A percentile compares a stretch with the other conserved stretches of the same genome.
Conservation (phyloP, 2,329 filamentous ascomycete species). For the Huntiella savannae region DNA sequence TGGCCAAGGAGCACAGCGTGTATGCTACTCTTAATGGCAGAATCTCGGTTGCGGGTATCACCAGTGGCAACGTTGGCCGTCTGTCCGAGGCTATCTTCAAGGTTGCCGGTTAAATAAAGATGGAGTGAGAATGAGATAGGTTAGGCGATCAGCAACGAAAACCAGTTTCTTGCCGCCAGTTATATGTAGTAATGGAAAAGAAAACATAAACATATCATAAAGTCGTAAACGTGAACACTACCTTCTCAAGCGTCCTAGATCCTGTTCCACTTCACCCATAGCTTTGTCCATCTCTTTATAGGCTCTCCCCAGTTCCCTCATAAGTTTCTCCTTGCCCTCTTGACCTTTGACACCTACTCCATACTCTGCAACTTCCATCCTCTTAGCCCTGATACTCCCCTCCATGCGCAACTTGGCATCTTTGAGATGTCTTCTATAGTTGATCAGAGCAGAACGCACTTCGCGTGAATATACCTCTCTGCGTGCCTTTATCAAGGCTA, state of each 20-base stretch:
- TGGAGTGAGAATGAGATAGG: not conserved
- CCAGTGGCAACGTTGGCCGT: conserved; percentile 56
- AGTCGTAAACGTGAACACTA: too few species aligned
- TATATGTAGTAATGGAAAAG: not conserved
- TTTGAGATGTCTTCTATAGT: conserved; percentile 29
- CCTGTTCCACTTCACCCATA: conserved; percentile 29
- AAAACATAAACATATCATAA: too few species aligned
- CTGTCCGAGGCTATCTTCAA: conserved; percentile 73
- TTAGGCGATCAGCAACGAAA: conserved; percentile 4
- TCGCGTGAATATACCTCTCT: conserved; percentile 28
- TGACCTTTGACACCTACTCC: conserved; percentile 23
- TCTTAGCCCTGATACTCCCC: conserved; percentile 24
- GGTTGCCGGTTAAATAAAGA: conserved; percentile 43
- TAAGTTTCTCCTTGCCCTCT: conserved; percentile 26
- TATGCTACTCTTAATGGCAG: conserved; percentile 89
- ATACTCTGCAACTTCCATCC: conserved; percentile 29
- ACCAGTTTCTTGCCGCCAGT: conserved; percentile 3
- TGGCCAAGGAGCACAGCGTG: conserved; percentile 91
- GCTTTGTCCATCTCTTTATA: conserved; percentile 31
- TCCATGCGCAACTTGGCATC: conserved; percentile 27
- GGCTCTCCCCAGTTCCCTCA: conserved; percentile 34
- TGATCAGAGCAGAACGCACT: conserved; percentile 23
- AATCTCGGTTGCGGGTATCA: conserved; percentile 75
- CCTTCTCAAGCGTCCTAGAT: conserved; percentile 22
- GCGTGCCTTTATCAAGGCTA: conserved; percentile 19